These are phyloP conservation scores for Poteriospumella lacustris DNA, from an alignment of 108 stramenopile species.

Conservation along the genomic window DNA sequence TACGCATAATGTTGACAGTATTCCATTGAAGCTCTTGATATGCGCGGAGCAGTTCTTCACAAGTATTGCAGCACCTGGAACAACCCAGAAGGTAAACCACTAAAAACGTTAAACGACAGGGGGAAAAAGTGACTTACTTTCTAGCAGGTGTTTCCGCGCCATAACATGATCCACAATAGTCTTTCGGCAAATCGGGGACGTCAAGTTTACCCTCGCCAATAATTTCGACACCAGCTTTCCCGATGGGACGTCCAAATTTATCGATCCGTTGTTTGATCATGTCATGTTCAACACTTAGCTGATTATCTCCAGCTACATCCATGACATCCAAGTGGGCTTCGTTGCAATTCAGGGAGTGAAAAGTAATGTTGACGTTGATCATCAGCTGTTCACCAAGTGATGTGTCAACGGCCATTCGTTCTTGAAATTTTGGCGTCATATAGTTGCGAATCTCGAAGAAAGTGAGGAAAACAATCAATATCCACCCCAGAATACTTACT, in stretches of 20 bases:
- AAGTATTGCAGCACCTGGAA: slow-evolving; percentile 78
- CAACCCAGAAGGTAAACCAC: not conserved
- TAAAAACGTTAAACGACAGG: too few species aligned
- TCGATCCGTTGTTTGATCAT: slow-evolving; percentile 52
- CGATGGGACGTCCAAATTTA: slow-evolving; percentile 28
- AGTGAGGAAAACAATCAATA: not conserved
- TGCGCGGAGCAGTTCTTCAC: slow-evolving; percentile 69
- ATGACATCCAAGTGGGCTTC: slow-evolving; percentile 87
- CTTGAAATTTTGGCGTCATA: not conserved
- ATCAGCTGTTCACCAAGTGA: slow-evolving; percentile 70
- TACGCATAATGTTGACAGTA: slow-evolving; percentile 53
- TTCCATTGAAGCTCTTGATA: slow-evolving; percentile 75
- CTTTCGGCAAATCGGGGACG: slow-evolving; percentile 43
- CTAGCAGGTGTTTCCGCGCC: slow-evolving; percentile 63
- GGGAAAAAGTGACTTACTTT: not conserved
- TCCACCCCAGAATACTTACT: slow-evolving; percentile 23
- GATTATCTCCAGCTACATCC: slow-evolving; percentile 96
- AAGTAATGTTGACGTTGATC: slow-evolving; percentile 90
- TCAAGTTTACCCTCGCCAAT: slow-evolving; percentile 36
- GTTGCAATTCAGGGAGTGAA: slow-evolving; percentile 77
- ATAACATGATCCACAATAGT: slow-evolving; percentile 95
- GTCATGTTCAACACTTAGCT: slow-evolving; percentile 74
- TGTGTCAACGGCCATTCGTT: slow-evolving; percentile 28
- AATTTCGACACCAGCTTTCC: slow-evolving; percentile 19
- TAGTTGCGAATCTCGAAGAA: not conserved